phyloP scores from a whole-genome alignment of 257 asterid species.

The Gardenia jasminoides region DNA sequence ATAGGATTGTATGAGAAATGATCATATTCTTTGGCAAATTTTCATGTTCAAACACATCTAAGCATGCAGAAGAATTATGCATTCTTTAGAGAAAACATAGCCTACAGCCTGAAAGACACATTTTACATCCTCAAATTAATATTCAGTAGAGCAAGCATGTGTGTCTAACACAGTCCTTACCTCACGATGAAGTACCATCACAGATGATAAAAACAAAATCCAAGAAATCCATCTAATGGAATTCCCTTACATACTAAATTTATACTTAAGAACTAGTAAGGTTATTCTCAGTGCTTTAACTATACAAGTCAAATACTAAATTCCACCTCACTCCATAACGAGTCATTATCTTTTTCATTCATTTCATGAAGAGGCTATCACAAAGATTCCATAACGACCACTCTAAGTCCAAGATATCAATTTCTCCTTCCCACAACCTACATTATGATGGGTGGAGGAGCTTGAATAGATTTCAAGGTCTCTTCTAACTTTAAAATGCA shows the following conservation, averaged over 20 bases:
- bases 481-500: not conserved
- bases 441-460: not conserved
- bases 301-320: not conserved
- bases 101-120: slow-evolving; percentile 1
- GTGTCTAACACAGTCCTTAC: not conserved
- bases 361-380: too few relatives aligned
- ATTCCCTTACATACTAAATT: not conserved
- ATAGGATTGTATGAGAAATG: not conserved
- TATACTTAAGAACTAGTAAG: not conserved
- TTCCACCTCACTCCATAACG: too few relatives aligned
- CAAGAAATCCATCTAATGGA: not conserved
- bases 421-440: not conserved
- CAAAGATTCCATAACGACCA: not conserved
- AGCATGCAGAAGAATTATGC: not conserved
- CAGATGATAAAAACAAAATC: not conserved
- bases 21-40: not conserved
- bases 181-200: not conserved
- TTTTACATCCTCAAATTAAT: not conserved
- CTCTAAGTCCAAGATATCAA: not conserved
- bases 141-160: not conserved
- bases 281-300: not conserved
- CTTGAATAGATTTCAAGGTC: not conserved
- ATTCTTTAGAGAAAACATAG: not conserved
- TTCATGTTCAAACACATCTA: not conserved
- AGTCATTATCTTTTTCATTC: too few relatives aligned